A percentile compares a stretch with the other conserved stretches of the same genome.
Evolutionary conservation across 208 protist genomes (phyloP).

Genomic region (Crithidia thermophila): DNA sequence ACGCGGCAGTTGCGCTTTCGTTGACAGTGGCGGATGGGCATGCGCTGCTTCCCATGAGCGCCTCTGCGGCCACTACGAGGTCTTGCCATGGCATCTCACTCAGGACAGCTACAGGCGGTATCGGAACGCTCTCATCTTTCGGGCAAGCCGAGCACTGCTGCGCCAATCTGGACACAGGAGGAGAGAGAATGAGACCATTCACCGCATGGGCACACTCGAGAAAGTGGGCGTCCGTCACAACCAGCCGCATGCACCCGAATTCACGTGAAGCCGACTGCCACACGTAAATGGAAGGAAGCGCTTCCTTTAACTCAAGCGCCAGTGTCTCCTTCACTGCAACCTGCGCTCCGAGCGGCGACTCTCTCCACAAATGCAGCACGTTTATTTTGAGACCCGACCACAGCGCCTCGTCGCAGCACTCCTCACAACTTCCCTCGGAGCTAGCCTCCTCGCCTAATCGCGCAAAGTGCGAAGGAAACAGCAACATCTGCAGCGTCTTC

Average conservation of each 20-base stretch:
- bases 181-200: conserved; percentile 22
- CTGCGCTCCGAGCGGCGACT: background rate
- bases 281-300: conserved; percentile 9
- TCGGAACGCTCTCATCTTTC: background rate
- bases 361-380: conserved; percentile 7
- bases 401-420: background rate
- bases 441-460: background rate
- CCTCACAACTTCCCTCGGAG: background rate
- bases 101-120: background rate
- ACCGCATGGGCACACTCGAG: conserved; percentile 7
- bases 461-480: background rate
- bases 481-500: conserved; percentile 6
- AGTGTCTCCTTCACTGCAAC: background rate
- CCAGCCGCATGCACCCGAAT: conserved; percentile 10
- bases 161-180: background rate
- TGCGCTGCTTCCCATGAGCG: background rate
- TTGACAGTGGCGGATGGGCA: background rate
- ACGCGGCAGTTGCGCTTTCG: background rate
- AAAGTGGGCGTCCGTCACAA: conserved; percentile 25
- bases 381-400: conserved; percentile 14
- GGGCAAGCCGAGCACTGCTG: background rate
- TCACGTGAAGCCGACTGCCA: conserved; percentile 19
- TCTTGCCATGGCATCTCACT: conserved; percentile 27
- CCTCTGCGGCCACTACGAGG: conserved; percentile 4
- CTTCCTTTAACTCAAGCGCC: conserved; percentile 24